Base-by-base conservation (phyloP, 805 yeast species). In the Lipomyces kockii region DNA sequence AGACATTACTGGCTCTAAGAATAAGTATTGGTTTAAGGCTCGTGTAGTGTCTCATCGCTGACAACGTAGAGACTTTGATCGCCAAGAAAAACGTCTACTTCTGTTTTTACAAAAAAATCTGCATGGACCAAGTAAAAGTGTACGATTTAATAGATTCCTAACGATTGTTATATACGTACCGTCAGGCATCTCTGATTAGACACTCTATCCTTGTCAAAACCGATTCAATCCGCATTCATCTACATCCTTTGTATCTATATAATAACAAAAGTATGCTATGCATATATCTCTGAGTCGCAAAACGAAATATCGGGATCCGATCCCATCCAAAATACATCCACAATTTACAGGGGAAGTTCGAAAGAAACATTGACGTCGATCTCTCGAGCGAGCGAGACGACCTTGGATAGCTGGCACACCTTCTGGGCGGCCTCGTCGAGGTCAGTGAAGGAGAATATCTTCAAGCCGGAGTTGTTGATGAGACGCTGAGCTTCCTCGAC, bases 391-490 rank as follows among this genome's bases (percentile, higher is more conserved):
- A 80, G 78, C 74, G 81, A 74, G 60, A 81, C 85, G 56, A 82
- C 82, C 75, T 79, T 79, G 66, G 89, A 82, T 80, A 93, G 86
- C 80, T 88, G 86, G 72, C 93, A 97, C 74, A 90, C 97, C 83
- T 90, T 91, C 83, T 91, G 89, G 74, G 99, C 99, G 78, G 99
- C 99, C 74, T 91, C 91, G 82, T 95, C 99, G 76, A 95, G 87
- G 80, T 95, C 97, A 78, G 89, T 90, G 82, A 89, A 91, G 69
- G 97, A 88, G 81, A 85, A 92, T 80, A 95, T 90, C 86, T 92
- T 91, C 80, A 95, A 86, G 63, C 98, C 98, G 53, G 97, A 91
- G 77, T 91, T 85, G 49, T 84, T 81, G 76, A 95, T 91, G 82
- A 94, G 86, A 78, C 89, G 84, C 82, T 89, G 91, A 76, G 98